phyloP scores from a whole-genome alignment of 768 basidiomycete species.

The Mycena olivaceomarginata region DNA sequence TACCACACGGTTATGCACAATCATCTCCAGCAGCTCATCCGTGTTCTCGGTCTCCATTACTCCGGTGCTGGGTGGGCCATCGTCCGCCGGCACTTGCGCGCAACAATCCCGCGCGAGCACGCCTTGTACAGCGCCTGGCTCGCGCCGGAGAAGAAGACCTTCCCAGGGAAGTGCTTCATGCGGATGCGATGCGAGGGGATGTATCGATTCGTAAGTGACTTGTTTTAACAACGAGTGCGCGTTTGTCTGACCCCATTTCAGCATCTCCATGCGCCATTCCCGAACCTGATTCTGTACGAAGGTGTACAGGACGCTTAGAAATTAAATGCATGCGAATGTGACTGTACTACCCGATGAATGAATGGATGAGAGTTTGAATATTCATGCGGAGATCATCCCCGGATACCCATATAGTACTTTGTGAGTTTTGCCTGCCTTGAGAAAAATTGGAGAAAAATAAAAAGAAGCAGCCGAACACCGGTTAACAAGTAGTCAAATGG shows the following conservation, averaged over 20 bases:
- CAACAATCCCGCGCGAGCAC: constrained; percentile 67
- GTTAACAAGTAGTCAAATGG: too few relatives aligned
- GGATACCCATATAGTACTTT: too few relatives aligned
- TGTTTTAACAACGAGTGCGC: constrained; percentile 1
- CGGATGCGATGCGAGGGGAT: constrained; percentile 75
- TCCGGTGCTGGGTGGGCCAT: constrained; percentile 72
- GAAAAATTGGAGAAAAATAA: too few relatives aligned
- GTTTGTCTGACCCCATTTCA: constrained; percentile 44
- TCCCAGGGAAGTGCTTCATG: constrained; percentile 75
- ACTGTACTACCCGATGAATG: constrained; percentile 3
- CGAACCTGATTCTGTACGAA: constrained; percentile 72
- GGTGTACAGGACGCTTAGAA: constrained; percentile 55
- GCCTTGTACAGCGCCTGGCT: constrained; percentile 71
- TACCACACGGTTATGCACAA: constrained; percentile 78
- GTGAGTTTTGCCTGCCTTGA: too few relatives aligned
- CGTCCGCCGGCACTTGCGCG: constrained; percentile 65
- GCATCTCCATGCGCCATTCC: constrained; percentile 74
- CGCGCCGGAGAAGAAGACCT: constrained; percentile 65
- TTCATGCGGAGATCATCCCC: background rate
- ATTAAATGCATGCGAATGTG: constrained; percentile 7
- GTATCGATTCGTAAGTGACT: constrained; percentile 70
- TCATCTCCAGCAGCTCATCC: constrained; percentile 75
- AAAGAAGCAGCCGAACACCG: too few relatives aligned
- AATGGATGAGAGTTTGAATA: constrained; percentile 6
- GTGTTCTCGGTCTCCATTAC: constrained; percentile 75